Base-by-base conservation (phyloP, 2,329 filamentous ascomycete genomes). In the Cladosporium sp. region DNA sequence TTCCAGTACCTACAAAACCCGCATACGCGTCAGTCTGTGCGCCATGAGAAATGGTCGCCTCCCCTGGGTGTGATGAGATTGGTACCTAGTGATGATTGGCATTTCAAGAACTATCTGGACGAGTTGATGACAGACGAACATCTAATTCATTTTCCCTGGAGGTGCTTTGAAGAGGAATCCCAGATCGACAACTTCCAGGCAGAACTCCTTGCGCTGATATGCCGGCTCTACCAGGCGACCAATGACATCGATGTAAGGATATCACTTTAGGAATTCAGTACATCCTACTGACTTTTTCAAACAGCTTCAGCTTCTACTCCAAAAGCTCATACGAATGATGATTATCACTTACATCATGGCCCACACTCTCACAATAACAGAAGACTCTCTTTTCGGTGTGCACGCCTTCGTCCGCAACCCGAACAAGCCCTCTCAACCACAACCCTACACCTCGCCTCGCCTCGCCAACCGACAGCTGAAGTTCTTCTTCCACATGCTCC, bases 401-500 rank as follows among this genome's bases (percentile, higher is more conserved):
- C 63, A 76, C n/a, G 60, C 62, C 19, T 64, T 66, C 19, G 66
- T 77, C 56, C 68, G 66, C 31, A 69, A 69, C 16, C 68, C 67
- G 44, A 56, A 58, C n/a, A 63, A 62, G 18, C 64, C 60, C 7
- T 56, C 45, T 35, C 56, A 54, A 3, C 11, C 43, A 10, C 43
- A 35, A 4, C 52, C 56, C 2, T 58, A 59, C 50, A 63, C 61
- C 18, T 68, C 66, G 0, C 73, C 74, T 2, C 70, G 73, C 49
- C 71, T 77, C 58, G 74, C 74, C 10, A 75, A 74, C 50, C 69
- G 72, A 11, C 75, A 77, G 55, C 66, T 77, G 13, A 77, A 77
- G 56, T 75, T 74, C 66, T 74, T 76, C 65, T 77, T 76, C 64
- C 63, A 64, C 11, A 60, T 69, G 18, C 63, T 77, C 13, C 74